Evolutionary conservation across 305 asterid genomes (phyloP), one percentile per base, ranked within the genome.

Genomic region (Rubia tinctorum): DNA sequence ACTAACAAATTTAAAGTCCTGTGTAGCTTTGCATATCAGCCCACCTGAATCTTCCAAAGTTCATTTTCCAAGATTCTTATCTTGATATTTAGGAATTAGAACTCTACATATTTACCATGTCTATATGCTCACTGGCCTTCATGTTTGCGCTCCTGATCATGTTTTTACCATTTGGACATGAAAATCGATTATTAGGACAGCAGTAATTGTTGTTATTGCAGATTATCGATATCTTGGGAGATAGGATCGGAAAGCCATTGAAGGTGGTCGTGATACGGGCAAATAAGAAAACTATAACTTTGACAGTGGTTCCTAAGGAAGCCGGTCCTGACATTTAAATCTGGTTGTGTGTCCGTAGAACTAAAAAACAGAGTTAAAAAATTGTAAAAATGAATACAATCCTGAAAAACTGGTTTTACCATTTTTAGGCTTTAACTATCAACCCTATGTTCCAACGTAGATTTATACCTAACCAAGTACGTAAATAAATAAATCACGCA

Each of bases 291-390:
- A 75, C 84, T 2, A 78, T 56, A 63, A 93, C 88, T 27, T 74
- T 93, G 83, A 84, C 85, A 42, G 98, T 93, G 68, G 83, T 73
- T 79, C 98, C 98, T n/a, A 91, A 82, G 37, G 98, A 93, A 81
- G 96, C 93, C 70, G 88, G 88, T 80, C 93, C 95, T 25, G 86
- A 83, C 42, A 84, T 89, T 97, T 92, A 84, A 90, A 56, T 56
- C 62, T 56, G 27, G 42, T 20, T 59, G 25, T 6, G 51, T 59
- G 17, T 30, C 47, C 12, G 18, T 23, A 22, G 27, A 22, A 69
- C 37, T n/a, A n/a, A n/a, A n/a, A n/a, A n/a, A n/a, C n/a, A n/a
- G n/a, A n/a, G n/a, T n/a, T n/a, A n/a, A n/a, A n/a, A n/a, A n/a
- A n/a, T n/a, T n/a, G n/a, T n/a, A n/a, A n/a, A n/a, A n/a, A n/a